Evolutionary conservation across 192 early-diverging fungal species (phyloP), one percentile per base, ranked within the genome.

Genomic region (Mortierella antarctica): DNA sequence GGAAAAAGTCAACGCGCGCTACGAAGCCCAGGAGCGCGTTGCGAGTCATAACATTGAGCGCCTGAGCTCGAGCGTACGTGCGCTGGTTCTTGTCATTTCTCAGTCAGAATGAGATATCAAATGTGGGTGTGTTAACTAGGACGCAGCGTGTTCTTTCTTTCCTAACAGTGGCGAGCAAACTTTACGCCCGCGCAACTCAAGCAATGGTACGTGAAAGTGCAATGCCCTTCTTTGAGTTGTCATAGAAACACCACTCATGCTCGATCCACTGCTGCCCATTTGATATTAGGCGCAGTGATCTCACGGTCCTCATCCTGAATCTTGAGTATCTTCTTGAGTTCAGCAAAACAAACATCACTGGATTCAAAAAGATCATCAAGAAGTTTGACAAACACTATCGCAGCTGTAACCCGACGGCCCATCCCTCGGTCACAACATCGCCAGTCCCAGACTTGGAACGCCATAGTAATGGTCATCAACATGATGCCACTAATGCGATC

Each of bases 361-460:
- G 84, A 10, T 91, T 90, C 69, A 86, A 89, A 72, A 89, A 91
- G 70, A 90, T 92, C 41, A 75, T 91, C 44, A 89, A 92, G 67
- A 90, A 91, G 77, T 88, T 87, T 60, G 88, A 87, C 76, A 89
- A 87, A 67, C 71, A 84, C 31, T 66, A 82, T 50, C 67, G 75
- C 18, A 45, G 67, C 52, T 70, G 62, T 15, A 57, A 62, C 0
- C 56, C 81, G 47, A 18, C 66, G 0, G 65, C 39, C 6, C 60
- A 41, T 42, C 2, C 56, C 12, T 67, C 65, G 8, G 62, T 65
- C 11, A 49, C 71, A 17, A 54, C 71, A 12, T 79, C 75, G 4
- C 48, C 71, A 42, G 70, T 57, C 51, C 52, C 57, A 14, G 54
- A 21, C 8, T 18, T 64, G 13, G 69, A 79, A 20, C 57, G 69